phyloP scores from a whole-genome alignment of 768 basidiomycete genomes.

The Astraeus odoratus region DNA sequence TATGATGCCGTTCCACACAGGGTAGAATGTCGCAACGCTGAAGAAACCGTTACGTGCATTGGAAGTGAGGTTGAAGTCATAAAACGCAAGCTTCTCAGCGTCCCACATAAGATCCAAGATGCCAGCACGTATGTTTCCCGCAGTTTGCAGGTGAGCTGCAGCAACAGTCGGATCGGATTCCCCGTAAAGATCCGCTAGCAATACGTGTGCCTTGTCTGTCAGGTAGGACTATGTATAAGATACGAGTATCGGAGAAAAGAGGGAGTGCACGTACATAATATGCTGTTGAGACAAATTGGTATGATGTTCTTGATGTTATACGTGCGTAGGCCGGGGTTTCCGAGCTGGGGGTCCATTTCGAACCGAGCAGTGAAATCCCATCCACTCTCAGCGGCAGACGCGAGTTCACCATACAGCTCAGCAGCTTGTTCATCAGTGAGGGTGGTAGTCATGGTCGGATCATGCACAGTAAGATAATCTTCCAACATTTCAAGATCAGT shows the following conservation, averaged over 20 bases:
- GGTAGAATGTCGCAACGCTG: constrained; percentile 75
- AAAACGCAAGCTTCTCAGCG: constrained; percentile 73
- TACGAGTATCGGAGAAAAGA: constrained; percentile 2
- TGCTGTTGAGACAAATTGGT: constrained; percentile 77
- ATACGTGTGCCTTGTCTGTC: constrained; percentile 57
- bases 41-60: constrained; percentile 60
- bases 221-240: not conserved
- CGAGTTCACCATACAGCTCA: constrained; percentile 80
- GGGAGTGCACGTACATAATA: constrained; percentile 55
- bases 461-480: constrained; percentile 80
- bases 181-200: constrained; percentile 57
- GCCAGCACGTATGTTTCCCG: constrained; percentile 52
- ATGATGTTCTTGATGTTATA: constrained; percentile 66
- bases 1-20: constrained; percentile 81
- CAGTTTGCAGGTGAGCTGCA: constrained; percentile 46
- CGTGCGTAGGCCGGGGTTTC: constrained; percentile 53
- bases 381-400: constrained; percentile 81
- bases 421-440: constrained; percentile 55
- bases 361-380: constrained; percentile 40
- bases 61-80: constrained; percentile 78
- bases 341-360: constrained; percentile 25
- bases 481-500: constrained; percentile 5
- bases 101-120: constrained; percentile 90
- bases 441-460: constrained; percentile 44
- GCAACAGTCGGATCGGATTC: constrained; percentile 37